Evolutionary conservation across 169 alveolate genomes (phyloP).

Genomic region (Theileria luwenshuni): DNA sequence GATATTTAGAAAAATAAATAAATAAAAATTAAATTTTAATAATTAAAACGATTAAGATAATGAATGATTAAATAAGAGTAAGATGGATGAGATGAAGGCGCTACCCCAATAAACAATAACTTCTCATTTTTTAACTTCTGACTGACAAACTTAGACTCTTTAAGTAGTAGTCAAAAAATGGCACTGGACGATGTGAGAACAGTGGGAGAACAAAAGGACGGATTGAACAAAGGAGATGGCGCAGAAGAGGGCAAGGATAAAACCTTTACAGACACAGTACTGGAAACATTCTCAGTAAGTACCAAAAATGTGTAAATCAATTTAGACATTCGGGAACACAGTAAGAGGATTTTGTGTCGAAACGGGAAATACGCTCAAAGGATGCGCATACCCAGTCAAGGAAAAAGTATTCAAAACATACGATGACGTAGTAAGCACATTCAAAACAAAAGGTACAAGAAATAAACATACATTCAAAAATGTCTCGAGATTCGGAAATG

Average conservation of each 20-base stretch:
- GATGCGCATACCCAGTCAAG: constrained; percentile 65
- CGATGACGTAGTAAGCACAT: constrained; percentile 51
- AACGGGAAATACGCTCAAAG: constrained; percentile 37
- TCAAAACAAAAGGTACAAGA: constrained; percentile 53
- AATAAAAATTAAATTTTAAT: no score
- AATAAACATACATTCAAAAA: constrained; percentile 6
- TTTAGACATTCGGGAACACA: constrained; percentile 46
- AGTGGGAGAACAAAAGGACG: constrained; percentile 33
- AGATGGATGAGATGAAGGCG: no score
- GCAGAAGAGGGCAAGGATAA: constrained; percentile 38
- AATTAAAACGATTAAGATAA: no score
- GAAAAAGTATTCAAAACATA: constrained; percentile 43
- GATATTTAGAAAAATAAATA: no score
- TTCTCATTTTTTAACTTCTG: no score
- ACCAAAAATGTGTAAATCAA: neutral
- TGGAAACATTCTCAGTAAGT: constrained; percentile 61
- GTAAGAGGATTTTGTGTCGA: constrained; percentile 49
- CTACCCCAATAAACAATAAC: no score
- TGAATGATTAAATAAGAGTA: no score
- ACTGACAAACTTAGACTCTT: neutral
- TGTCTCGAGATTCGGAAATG: constrained; percentile 60
- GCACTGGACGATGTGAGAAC: constrained; percentile 38
- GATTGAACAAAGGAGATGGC: constrained; percentile 18
- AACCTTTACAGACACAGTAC: constrained; percentile 40
- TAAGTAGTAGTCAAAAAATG: constrained; percentile 20